Conservation (phyloP, 2,329 filamentous ascomycete species). For the Dendryphion nanum region DNA sequence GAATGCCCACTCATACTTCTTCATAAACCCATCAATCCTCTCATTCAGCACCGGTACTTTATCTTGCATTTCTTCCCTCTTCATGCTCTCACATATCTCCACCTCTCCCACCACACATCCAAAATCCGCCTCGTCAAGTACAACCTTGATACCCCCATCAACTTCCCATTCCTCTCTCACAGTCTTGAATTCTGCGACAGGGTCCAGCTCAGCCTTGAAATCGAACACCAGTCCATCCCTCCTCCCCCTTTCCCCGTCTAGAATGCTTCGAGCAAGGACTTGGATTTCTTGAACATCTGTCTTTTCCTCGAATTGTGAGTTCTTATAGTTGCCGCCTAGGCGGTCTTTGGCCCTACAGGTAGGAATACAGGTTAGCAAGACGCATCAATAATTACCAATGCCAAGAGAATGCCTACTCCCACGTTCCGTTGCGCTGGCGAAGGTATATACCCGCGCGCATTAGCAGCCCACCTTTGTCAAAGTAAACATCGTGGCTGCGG, state of each 20-base stretch:
- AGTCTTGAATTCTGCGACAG: slow-evolving; percentile 20
- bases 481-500: too few species aligned
- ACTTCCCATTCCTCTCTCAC: slow-evolving; percentile 20
- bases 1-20: too few species aligned
- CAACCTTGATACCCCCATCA: slow-evolving; percentile 27
- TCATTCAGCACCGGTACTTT: too few species aligned
- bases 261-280: slow-evolving; percentile 1
- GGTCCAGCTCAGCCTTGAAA: background rate
- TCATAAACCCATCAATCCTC: too few species aligned
- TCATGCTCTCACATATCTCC: slow-evolving; percentile 15
- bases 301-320: slow-evolving; percentile 21
- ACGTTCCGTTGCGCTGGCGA: too few species aligned
- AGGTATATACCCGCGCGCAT: too few species aligned
- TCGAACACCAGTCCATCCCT: background rate
- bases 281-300: slow-evolving; percentile 7
- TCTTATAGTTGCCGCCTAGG: slow-evolving; percentile 13
- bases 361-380: too few species aligned
- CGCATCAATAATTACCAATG: too few species aligned
- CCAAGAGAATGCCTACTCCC: too few species aligned
- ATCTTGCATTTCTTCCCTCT: too few species aligned
- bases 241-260: background rate
- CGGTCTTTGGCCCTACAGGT: too few species aligned
- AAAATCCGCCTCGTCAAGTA: slow-evolving; percentile 33
- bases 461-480: too few species aligned
- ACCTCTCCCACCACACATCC: slow-evolving; percentile 15